Base-by-base conservation (phyloP, 2,329 filamentous ascomycete species). In the Bertia moriformis region DNA sequence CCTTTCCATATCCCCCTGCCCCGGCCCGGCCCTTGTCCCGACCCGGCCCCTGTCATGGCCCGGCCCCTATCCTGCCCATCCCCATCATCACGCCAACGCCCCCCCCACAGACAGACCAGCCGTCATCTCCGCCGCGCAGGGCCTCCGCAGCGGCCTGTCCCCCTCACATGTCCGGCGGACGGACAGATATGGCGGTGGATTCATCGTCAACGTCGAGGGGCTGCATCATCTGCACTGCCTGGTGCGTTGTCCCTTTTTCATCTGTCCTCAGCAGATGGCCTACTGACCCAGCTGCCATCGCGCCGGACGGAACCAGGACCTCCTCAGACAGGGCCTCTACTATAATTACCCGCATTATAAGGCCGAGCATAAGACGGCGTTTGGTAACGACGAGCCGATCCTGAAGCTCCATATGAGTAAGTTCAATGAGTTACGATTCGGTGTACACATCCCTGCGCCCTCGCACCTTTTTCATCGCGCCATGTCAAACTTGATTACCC, bases 321-420 rank as follows among this genome's bases (percentile, higher is more conserved):
- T 78, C 4, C 48, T 79, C 4, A 67, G 74, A 1, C 67, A 78
- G 48, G 57, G 66, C 0, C 53, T 76, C 1, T 71, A 68, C 48
- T 78, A 67, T 57, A 78, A 78, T 48, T 70, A 69, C 40, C 61
- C 69, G 14, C 68, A 75, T 48, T 79, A 79, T 51, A 62, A 62
- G 43, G 48, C 49, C 0, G 46, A 63, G 18, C 65, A 66, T 3
- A 48, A 61, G 15, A 67, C 71, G 1, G 65, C 70, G 0, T 79
- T 78, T 46, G 49, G 51, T n/a, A 77, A 78, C 46, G 60, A 66
- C 3, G 69, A 72, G 15, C 52, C 58, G 24, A 67, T 78, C 33
- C 52, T 78, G 4, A 62, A 61, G 18, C 58, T 64, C 2, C 75
- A 80, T 49, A 60, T 74, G 45, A 70, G 71, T 77, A 57, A 53